Percentiles rank a stretch among this genome's conserved stretches.
Evolutionary conservation across 31 red algal genomes (phyloP).

Genomic region (Odonthalia washingtoniensis): DNA sequence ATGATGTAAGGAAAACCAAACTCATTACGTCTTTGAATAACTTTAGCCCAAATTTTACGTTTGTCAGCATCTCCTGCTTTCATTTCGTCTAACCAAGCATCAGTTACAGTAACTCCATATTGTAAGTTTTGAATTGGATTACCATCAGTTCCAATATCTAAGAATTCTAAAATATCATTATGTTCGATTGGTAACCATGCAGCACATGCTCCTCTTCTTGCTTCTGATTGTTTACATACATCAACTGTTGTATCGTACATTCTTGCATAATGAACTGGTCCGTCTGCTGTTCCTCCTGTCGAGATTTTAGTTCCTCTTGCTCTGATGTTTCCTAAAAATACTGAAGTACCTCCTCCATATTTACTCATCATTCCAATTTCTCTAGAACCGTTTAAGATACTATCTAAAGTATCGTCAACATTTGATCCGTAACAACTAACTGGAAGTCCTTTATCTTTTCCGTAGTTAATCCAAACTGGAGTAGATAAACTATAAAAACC

Average conservation of each 20-base stretch:
- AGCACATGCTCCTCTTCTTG: constrained; percentile 1
- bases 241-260: constrained; percentile 1
- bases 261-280: constrained; percentile 1
- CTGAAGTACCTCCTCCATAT: constrained; percentile 21
- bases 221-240: neutral
- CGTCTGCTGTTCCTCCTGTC: constrained; percentile 5
- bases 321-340: neutral
- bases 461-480: constrained; percentile 12
- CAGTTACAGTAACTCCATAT: constrained; percentile 11
- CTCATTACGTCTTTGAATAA: constrained; percentile 13
- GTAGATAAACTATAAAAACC: constrained; percentile 20
- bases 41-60: constrained; percentile 23
- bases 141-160: constrained; percentile 19
- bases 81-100: constrained; percentile 22
- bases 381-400: neutral
- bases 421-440: constrained; percentile 17
- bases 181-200: constrained; percentile 8
- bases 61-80: constrained; percentile 19
- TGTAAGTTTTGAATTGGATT: constrained; percentile 13
- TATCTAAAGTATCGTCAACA: constrained; percentile 5
- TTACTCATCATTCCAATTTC: constrained; percentile 23
- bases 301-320: constrained; percentile 7
- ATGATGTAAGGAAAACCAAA: constrained; percentile 3
- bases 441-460: constrained; percentile 11
- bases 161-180: constrained; percentile 11